Percentiles rank a stretch among this genome's conserved stretches.
Evolutionary conservation across 306 rosid species (phyloP).

Genomic region (Hippophae gyantsensis): DNA sequence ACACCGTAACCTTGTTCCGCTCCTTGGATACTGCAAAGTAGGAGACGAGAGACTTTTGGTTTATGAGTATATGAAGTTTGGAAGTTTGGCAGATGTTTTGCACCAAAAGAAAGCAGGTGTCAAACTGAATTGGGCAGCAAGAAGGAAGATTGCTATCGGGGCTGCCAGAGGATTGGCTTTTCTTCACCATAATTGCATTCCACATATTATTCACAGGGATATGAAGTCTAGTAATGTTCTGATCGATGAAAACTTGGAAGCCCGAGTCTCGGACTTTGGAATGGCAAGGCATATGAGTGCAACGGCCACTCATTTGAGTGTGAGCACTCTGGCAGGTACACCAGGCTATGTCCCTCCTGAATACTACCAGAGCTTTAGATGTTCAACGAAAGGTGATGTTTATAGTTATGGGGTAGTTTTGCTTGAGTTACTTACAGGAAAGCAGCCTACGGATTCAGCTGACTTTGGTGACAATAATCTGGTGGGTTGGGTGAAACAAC

Average conservation of each 20-base stretch:
- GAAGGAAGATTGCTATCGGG: constrained; percentile 87
- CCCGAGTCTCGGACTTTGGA: constrained; percentile 95
- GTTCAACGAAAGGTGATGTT: constrained; percentile 86
- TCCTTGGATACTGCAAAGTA: constrained; percentile 89
- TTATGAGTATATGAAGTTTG: constrained; percentile 84
- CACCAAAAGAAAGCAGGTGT: constrained; percentile 62
- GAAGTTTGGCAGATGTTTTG: constrained; percentile 89
- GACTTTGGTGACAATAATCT: constrained; percentile 98
- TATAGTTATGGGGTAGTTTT: constrained; percentile 91
- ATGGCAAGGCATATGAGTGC: constrained; percentile 97
- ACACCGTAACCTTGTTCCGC: constrained; percentile 86
- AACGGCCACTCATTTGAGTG: constrained; percentile 94
- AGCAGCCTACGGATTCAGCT: constrained; percentile 71
- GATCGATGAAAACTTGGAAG: constrained; percentile 75
- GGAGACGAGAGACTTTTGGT: constrained; percentile 87
- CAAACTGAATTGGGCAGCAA: constrained; percentile 68
- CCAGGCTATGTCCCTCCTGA: constrained; percentile 98
- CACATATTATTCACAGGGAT: constrained; percentile 93
- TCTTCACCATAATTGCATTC: constrained; percentile 85
- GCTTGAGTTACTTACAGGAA: constrained; percentile 84
- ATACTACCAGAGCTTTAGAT: constrained; percentile 91
- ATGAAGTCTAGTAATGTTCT: constrained; percentile 97
- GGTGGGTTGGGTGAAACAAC: constrained; percentile 98
- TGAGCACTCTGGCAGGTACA: constrained; percentile 91
- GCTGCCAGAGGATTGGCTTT: constrained; percentile 90